Evolutionary conservation across 495 filamentous ascomycete species (phyloP).

Genomic region (Cryomyces antarcticus): DNA sequence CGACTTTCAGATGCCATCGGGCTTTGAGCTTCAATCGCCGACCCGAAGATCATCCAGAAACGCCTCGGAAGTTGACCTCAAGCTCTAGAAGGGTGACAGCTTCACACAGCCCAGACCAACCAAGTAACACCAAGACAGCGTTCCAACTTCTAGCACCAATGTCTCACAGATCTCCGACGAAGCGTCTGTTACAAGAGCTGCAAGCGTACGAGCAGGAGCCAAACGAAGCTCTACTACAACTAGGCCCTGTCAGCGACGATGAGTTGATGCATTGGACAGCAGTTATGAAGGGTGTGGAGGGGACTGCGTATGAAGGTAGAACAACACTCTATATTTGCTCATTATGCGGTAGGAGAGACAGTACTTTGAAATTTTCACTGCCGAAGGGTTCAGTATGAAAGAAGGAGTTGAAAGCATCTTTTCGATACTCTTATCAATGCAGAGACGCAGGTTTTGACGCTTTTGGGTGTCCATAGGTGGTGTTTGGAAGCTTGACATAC

Average conservation of each 20-base stretch:
- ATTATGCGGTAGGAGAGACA: too few species aligned
- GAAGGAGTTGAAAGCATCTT: too few species aligned
- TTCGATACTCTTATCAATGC: too few species aligned
- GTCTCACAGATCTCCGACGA: constrained; percentile 17
- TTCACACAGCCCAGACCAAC: not conserved
- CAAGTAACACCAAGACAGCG: not conserved
- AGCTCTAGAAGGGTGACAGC: not conserved
- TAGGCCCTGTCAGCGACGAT: constrained; percentile 47
- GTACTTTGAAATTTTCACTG: too few species aligned
- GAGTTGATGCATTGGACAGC: constrained; percentile 61
- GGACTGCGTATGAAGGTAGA: constrained; percentile 52
- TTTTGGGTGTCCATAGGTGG: constrained; percentile 32
- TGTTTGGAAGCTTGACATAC: constrained; percentile 63
- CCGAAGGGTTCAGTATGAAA: too few species aligned
- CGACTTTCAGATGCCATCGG: not conserved
- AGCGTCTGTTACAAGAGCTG: constrained; percentile 47
- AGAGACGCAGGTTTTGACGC: too few species aligned
- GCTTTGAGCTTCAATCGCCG: not conserved
- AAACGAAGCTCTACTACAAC: constrained; percentile 33
- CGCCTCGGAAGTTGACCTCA: not conserved
- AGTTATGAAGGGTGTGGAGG: constrained; percentile 50
- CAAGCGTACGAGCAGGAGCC: constrained; percentile 34
- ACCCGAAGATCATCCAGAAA: not conserved
- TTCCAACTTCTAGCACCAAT: constrained; percentile 1
- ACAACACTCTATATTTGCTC: too few species aligned